phyloP scores from a whole-genome alignment of 805 yeast species.

The Vanderwaltozyma tropicalis region DNA sequence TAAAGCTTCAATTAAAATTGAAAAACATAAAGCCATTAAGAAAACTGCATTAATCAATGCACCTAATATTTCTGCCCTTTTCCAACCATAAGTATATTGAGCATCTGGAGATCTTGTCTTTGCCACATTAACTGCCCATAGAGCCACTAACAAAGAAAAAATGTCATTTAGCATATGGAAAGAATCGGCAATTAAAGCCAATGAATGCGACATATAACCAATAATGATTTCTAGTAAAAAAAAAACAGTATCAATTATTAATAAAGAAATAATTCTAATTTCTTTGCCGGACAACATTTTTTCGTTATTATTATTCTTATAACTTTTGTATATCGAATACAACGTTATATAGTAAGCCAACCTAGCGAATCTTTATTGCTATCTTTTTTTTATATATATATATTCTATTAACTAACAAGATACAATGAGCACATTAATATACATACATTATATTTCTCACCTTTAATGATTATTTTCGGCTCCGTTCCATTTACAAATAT shows the following conservation, averaged over 20 bases:
- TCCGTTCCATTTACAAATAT: too few relatives aligned
- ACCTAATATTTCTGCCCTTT: constrained; percentile 92
- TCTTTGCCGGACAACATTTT: constrained; percentile 37
- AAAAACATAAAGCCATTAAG: constrained; percentile 79
- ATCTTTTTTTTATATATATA: too few relatives aligned
- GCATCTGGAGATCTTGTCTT: constrained; percentile 73
- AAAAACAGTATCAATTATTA: constrained; percentile 68
- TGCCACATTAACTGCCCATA: constrained; percentile 94
- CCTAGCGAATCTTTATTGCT: background rate
- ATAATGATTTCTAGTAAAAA: constrained; percentile 76
- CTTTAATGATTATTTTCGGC: too few relatives aligned
- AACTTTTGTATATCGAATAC: background rate
- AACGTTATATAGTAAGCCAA: background rate
- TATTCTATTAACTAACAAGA: too few relatives aligned
- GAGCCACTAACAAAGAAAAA: constrained; percentile 75
- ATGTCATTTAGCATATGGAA: constrained; percentile 97
- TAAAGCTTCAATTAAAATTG: constrained; percentile 85
- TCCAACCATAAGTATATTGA: constrained; percentile 94
- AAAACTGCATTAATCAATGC: constrained; percentile 92
- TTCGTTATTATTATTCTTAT: too few relatives aligned
- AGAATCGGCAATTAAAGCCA: constrained; percentile 91
- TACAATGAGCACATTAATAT: too few relatives aligned
- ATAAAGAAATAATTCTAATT: constrained; percentile 56
- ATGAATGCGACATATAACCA: constrained; percentile 86
- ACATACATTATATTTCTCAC: too few relatives aligned